Evolutionary conservation across 306 rosid genomes (phyloP).

Genomic region (Lathyrus oleraceus): DNA sequence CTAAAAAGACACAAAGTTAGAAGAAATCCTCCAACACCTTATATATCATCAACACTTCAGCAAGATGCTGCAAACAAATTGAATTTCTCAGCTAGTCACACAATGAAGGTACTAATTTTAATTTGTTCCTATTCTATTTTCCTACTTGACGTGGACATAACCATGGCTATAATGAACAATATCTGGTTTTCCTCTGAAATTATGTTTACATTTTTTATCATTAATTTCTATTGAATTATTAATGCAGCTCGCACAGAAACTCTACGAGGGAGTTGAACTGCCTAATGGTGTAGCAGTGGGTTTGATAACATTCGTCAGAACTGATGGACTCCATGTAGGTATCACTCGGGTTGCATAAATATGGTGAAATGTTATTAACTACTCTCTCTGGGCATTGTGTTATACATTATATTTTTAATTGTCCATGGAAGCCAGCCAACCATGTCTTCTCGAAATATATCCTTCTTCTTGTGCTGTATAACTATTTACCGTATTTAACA

Average conservation of each 20-base stretch:
- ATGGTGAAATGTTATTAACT: slow-evolving; percentile 27
- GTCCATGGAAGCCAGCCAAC: neutral
- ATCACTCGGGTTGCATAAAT: slow-evolving; percentile 51
- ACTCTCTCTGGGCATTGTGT: slow-evolving; percentile 21
- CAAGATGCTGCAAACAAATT: slow-evolving; percentile 93
- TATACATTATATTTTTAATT: slow-evolving; percentile 9
- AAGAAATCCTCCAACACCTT: slow-evolving; percentile 92
- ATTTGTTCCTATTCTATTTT: slow-evolving; percentile 24
- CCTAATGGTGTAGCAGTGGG: slow-evolving; percentile 75
- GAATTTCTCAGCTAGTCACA: slow-evolving; percentile 64
- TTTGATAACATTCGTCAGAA: slow-evolving; percentile 82
- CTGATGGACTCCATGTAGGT: slow-evolving; percentile 95
- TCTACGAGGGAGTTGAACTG: slow-evolving; percentile 90
- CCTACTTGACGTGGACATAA: slow-evolving; percentile 4
- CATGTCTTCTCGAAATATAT: neutral
- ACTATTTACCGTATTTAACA: neutral
- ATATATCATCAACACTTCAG: slow-evolving; percentile 95
- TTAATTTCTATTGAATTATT: slow-evolving; percentile 33
- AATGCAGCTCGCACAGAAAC: slow-evolving; percentile 93
- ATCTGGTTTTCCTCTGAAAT: slow-evolving; percentile 22
- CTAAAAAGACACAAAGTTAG: slow-evolving; percentile 57
- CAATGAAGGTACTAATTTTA: slow-evolving; percentile 76
- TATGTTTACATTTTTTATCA: slow-evolving; percentile 15
- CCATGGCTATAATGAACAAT: slow-evolving; percentile 17
- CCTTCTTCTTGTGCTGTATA: neutral